Percentiles rank a stretch among this genome's conserved stretches.
phyloP scores from a whole-genome alignment of 2,329 filamentous ascomycete genomes.

The Clarireedia paspali region DNA sequence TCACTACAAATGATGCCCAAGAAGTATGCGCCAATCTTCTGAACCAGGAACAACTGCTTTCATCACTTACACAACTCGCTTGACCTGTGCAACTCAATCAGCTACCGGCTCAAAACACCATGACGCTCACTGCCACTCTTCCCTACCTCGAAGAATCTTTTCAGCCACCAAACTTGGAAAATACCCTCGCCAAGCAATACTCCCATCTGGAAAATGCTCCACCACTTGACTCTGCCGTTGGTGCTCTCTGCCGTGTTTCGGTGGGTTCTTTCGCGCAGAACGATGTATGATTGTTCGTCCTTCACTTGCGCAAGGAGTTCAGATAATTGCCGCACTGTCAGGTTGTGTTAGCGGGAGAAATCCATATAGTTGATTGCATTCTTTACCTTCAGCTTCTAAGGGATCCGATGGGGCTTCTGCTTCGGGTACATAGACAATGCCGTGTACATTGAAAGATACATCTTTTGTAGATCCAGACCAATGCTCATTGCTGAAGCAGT shows the following conservation, averaged over 20 bases:
- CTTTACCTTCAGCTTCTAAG: conserved; percentile 77
- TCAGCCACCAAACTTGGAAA: conserved; percentile 99
- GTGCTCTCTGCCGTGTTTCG: conserved; percentile 98
- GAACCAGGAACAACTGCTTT: conserved; percentile 10
- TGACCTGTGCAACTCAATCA: conserved; percentile 39
- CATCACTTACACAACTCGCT: conserved; percentile 50
- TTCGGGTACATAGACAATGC: conserved; percentile 94
- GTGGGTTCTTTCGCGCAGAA: conserved; percentile 90
- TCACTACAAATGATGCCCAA: conserved; percentile 1
- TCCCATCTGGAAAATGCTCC: conserved; percentile 92
- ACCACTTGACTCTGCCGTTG: conserved; percentile 97
- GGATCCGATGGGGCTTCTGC: conserved; percentile 77
- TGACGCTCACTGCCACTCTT: conserved; percentile 27
- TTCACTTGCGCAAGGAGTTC: conserved; percentile 88
- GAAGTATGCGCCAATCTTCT: conserved; percentile 21
- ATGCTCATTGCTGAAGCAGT: conserved; percentile 99
- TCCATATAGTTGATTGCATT: background rate
- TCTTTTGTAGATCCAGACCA: conserved; percentile 96
- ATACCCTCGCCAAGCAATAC: conserved; percentile 85
- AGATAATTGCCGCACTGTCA: conserved; percentile 68
- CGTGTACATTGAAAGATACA: conserved; percentile 98
- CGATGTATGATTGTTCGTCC: conserved; percentile 96
- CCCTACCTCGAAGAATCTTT: conserved; percentile 86
- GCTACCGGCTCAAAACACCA: conserved; percentile 23
- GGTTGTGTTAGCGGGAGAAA: conserved; percentile 1